Conservation (phyloP, 2,329 filamentous ascomycete genomes). For the Rutstroemia sp. region DNA sequence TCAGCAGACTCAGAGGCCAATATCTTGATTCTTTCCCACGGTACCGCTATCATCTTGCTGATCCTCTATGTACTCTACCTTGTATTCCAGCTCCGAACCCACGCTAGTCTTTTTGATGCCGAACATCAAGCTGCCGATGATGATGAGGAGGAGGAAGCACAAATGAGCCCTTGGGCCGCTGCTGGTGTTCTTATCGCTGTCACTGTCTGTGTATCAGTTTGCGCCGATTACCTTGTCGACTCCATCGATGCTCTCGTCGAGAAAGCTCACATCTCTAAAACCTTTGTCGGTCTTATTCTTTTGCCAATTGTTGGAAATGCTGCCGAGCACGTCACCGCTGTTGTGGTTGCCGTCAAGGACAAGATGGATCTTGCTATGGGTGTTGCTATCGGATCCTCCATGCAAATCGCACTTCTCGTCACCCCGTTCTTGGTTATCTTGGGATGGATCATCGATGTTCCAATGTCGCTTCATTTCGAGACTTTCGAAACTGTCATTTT, state of each 20-base stretch:
- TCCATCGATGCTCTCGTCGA: constrained; percentile 66
- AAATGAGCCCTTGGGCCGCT: constrained; percentile 12
- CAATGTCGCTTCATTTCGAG: constrained; percentile 73
- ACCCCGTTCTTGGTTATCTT: constrained; percentile 73
- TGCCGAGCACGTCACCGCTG: constrained; percentile 75
- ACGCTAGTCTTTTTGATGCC: constrained; percentile 63
- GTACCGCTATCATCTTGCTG: constrained; percentile 68
- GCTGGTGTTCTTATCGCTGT: constrained; percentile 52
- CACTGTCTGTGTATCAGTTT: constrained; percentile 62
- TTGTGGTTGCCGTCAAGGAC: constrained; percentile 64
- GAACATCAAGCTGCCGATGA: constrained; percentile 31
- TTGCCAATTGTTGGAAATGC: constrained; percentile 75
- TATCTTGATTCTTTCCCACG: constrained; percentile 65
- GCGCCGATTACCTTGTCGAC: constrained; percentile 68
- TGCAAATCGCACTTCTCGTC: constrained; percentile 75
- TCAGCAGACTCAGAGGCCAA: constrained; percentile 41
- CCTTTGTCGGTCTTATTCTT: constrained; percentile 70
- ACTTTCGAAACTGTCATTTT: constrained; percentile 73
- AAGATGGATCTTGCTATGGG: constrained; percentile 71
- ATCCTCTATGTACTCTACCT: constrained; percentile 70
- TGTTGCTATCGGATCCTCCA: constrained; percentile 71
- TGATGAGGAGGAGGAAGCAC: constrained; percentile 1
- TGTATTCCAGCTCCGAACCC: constrained; percentile 69
- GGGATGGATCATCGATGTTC: constrained; percentile 61
- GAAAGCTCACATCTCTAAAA: constrained; percentile 64